Percentiles rank a stretch among this genome's conserved stretches.
These are phyloP conservation scores for Fusarium ramigenum DNA, from an alignment of 2,329 filamentous ascomycete species.

Conservation along the genomic window DNA sequence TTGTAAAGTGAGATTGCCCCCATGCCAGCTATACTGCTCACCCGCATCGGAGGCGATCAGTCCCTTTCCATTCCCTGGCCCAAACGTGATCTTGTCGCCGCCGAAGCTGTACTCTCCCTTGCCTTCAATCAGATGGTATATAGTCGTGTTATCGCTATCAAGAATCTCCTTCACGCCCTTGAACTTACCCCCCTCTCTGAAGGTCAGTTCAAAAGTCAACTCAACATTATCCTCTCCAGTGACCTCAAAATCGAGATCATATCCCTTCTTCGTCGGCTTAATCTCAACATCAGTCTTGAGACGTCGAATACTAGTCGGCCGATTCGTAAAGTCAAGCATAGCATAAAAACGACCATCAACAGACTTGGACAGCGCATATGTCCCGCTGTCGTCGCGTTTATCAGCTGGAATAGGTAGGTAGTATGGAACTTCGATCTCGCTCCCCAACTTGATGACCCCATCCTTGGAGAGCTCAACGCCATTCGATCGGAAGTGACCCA, in stretches of 20 bases:
- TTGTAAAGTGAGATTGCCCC: background rate
- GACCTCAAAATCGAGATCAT: constrained; percentile 12
- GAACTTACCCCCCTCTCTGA: constrained; percentile 16
- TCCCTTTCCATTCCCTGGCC: background rate
- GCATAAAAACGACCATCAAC: constrained; percentile 17
- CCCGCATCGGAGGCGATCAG: constrained; percentile 5
- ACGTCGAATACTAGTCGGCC: constrained; percentile 3
- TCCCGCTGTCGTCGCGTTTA: background rate
- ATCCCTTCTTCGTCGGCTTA: background rate
- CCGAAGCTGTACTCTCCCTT: constrained; percentile 3
- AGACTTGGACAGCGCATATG: constrained; percentile 3
- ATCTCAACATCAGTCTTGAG: constrained; percentile 18
- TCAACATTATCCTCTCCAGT: constrained; percentile 22
- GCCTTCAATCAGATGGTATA: background rate
- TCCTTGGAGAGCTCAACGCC: background rate
- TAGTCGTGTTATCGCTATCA: constrained; percentile 7
- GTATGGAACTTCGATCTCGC: constrained; percentile 14
- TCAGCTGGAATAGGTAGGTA: constrained; percentile 13
- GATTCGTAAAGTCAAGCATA: constrained; percentile 17
- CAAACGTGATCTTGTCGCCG: background rate
- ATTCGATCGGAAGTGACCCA: constrained; percentile 29
- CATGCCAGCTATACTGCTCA: constrained; percentile 19
- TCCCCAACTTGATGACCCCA: background rate
- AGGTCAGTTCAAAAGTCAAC: constrained; percentile 17
- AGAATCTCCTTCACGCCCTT: constrained; percentile 4